phyloP scores from a whole-genome alignment of 805 yeast species.

The Schwanniomyces sp. region DNA sequence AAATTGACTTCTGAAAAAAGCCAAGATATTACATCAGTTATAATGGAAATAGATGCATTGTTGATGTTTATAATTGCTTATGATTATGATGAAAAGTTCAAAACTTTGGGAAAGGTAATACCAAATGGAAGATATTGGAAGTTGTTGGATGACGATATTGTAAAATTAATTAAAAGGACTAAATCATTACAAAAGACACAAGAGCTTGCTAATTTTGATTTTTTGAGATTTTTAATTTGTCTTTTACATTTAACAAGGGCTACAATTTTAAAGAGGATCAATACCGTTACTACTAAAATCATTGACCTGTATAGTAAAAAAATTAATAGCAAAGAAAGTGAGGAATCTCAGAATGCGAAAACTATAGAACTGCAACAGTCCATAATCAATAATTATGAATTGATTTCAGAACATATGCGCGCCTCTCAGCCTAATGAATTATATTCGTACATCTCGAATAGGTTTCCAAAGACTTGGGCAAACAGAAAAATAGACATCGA shows the following conservation, averaged over 20 bases:
- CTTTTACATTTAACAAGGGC: slow-evolving; percentile 29
- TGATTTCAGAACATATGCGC: slow-evolving; percentile 21
- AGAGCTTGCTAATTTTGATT: slow-evolving; percentile 6
- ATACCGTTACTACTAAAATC: slow-evolving; percentile 20
- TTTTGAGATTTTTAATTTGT: slow-evolving; percentile 21
- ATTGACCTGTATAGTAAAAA: slow-evolving; percentile 21
- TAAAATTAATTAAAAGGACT: slow-evolving; percentile 6
- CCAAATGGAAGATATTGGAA: slow-evolving; percentile 35
- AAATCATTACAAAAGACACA: slow-evolving; percentile 1
- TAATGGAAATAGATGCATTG: slow-evolving; percentile 27
- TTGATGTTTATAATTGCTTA: slow-evolving; percentile 24
- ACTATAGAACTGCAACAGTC: slow-evolving; percentile 27
- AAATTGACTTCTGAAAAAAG: slow-evolving; percentile 13
- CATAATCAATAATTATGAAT: slow-evolving; percentile 21
- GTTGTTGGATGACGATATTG: slow-evolving; percentile 19
- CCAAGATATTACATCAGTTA: slow-evolving; percentile 17
- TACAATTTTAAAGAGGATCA: slow-evolving; percentile 29
- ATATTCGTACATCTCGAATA: slow-evolving; percentile 23
- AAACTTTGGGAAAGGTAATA: slow-evolving; percentile 19
- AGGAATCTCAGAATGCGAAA: slow-evolving; percentile 16
- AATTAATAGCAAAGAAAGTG: not conserved
- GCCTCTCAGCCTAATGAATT: slow-evolving; percentile 26
- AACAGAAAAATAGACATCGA: slow-evolving; percentile 16
- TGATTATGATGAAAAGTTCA: slow-evolving; percentile 33
- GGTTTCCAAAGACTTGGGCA: slow-evolving; percentile 32